phyloP scores from a whole-genome alignment of 2,329 filamentous ascomycete genomes.

The Fusarium sp. region DNA sequence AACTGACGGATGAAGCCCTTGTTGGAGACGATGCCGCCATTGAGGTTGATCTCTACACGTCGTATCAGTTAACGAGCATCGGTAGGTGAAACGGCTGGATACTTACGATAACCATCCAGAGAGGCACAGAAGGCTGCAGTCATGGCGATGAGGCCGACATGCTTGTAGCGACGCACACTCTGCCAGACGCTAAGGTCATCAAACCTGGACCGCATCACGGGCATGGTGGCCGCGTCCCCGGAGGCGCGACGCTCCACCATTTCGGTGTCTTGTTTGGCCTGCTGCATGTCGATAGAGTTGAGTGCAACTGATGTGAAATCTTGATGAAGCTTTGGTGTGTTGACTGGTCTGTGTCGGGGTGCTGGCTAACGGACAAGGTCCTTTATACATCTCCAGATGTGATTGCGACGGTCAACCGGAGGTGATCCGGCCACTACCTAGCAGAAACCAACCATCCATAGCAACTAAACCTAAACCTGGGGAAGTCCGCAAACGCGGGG shows the following conservation, averaged over 20 bases:
- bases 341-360: neutral
- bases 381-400: neutral
- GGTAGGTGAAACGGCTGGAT: neutral
- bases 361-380: neutral
- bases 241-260: slow-evolving; percentile 14
- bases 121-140: slow-evolving; percentile 53
- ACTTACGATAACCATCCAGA: slow-evolving; percentile 52
- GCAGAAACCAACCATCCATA: neutral
- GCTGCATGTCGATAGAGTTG: neutral
- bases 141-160: slow-evolving; percentile 51
- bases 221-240: slow-evolving; percentile 9
- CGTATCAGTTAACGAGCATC: too few species aligned
- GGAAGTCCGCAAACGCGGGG: neutral
- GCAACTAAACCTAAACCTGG: neutral
- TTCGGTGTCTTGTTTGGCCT: slow-evolving; percentile 15
- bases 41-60: slow-evolving; percentile 42
- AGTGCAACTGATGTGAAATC: neutral
- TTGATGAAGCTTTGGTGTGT: neutral
- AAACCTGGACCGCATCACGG: slow-evolving; percentile 48
- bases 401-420: neutral
- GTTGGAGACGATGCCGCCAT: slow-evolving; percentile 53
- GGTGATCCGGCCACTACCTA: neutral
- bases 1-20: slow-evolving; percentile 54
- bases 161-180: slow-evolving; percentile 48
- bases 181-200: slow-evolving; percentile 54